Conservation (phyloP, 345 rosid species). For the Eucalyptus leucophloia region DNA sequence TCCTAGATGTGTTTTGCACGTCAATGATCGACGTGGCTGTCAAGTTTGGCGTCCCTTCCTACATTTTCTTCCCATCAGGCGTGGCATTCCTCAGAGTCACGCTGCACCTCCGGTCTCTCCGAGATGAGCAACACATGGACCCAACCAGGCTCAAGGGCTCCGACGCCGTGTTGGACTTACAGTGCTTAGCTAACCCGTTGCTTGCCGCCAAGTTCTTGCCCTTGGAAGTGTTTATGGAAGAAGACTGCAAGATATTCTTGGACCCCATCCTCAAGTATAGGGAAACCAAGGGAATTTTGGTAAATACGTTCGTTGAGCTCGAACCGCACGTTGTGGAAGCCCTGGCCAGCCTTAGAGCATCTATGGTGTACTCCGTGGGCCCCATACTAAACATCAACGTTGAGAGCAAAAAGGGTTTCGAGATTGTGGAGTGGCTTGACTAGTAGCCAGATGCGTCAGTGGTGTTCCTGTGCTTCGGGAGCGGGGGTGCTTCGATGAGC, state of each 20-base stretch:
- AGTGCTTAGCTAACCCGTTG: constrained; percentile 9
- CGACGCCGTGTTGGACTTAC: constrained; percentile 12
- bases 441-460: no score
- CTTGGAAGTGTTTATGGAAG: not conserved
- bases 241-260: accelerated
- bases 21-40: constrained; percentile 31
- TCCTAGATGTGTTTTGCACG: constrained; percentile 42
- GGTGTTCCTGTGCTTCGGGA: no score
- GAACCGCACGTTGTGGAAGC: constrained; percentile 14
- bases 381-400: constrained; percentile 26
- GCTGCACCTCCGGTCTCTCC: not conserved
- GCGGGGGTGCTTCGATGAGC: no score
- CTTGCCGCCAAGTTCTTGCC: constrained; percentile 2
- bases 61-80: constrained; percentile 24
- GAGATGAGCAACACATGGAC: constrained; percentile 1
- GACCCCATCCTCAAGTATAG: not conserved
- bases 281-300: constrained; percentile 22
- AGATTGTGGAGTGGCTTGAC: no score
- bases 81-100: constrained; percentile 11
- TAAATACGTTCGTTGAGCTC: constrained; percentile 33
- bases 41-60: constrained; percentile 25
- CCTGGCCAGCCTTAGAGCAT: not conserved
- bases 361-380: constrained; percentile 29
- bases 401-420: not conserved
- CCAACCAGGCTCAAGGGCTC: constrained; percentile 10